Percentiles rank a stretch among this genome's conserved stretches.
phyloP scores from a whole-genome alignment of 805 yeast genomes.

The Candida hungchunana region DNA sequence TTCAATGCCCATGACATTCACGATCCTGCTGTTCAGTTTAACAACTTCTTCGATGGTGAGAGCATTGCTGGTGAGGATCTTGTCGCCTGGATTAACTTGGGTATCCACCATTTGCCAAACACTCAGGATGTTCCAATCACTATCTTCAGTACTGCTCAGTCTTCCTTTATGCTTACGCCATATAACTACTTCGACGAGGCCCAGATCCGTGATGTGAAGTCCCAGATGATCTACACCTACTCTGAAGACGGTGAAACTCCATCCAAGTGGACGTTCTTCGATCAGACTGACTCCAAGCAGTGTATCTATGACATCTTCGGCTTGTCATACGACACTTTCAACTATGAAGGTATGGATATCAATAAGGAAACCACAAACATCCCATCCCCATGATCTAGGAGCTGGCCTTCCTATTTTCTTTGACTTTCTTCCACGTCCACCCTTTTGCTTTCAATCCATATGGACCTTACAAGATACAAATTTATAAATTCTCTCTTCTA shows the following conservation, averaged over 20 bases:
- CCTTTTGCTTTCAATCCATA: no score
- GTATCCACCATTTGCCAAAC: constrained; percentile 29
- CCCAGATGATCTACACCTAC: constrained; percentile 22
- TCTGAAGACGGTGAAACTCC: constrained; percentile 10
- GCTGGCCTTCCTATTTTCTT: neutral
- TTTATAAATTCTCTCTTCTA: no score
- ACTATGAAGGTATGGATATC: constrained; percentile 21
- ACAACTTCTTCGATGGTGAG: constrained; percentile 26
- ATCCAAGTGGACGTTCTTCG: constrained; percentile 24
- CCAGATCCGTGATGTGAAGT: constrained; percentile 24
- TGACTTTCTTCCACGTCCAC: neutral
- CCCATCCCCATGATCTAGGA: constrained; percentile 20
- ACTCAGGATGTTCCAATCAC: constrained; percentile 30
- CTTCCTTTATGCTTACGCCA: constrained; percentile 25
- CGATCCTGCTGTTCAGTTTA: constrained; percentile 25
- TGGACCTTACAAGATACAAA: no score
- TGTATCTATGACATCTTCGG: constrained; percentile 20
- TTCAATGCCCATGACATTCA: constrained; percentile 22
- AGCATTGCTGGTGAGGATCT: constrained; percentile 26
- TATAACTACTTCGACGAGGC: constrained; percentile 27
- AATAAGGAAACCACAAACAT: constrained; percentile 24
- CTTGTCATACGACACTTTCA: constrained; percentile 15
- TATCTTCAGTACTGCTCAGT: constrained; percentile 25
- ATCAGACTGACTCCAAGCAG: constrained; percentile 15
- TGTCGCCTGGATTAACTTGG: constrained; percentile 29